A percentile compares a stretch with the other conserved stretches of the same genome.
phyloP scores from a whole-genome alignment of 805 yeast species.

The Saccharomycopsis fodiens region DNA sequence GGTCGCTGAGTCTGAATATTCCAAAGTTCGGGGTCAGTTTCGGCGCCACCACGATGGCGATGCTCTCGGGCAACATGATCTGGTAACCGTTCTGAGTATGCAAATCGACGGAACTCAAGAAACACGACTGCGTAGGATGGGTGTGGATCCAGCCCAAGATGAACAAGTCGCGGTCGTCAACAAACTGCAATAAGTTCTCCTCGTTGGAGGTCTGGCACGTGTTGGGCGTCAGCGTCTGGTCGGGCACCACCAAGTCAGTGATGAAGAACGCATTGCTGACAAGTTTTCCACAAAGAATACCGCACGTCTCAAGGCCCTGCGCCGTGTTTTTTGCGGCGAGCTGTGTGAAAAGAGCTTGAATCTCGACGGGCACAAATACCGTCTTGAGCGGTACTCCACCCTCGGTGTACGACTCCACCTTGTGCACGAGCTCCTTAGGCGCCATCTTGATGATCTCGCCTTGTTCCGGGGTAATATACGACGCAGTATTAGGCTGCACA shows the following conservation, averaged over 20 bases:
- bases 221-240: constrained; percentile 54
- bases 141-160: constrained; percentile 74
- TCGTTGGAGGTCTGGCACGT: constrained; percentile 58
- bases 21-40: constrained; percentile 41
- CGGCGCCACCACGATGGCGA: constrained; percentile 63
- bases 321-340: constrained; percentile 44
- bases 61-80: constrained; percentile 61
- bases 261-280: constrained; percentile 54
- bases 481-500: not conserved
- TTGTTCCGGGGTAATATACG: not conserved
- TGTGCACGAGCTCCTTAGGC: constrained; percentile 24
- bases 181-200: constrained; percentile 46
- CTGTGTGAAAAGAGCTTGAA: constrained; percentile 37
- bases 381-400: constrained; percentile 46
- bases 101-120: constrained; percentile 55
- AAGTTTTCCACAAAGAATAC: constrained; percentile 57
- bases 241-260: constrained; percentile 54
- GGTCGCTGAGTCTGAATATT: constrained; percentile 54
- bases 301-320: constrained; percentile 54
- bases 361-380: constrained; percentile 40
- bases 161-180: constrained; percentile 48
- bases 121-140: constrained; percentile 68
- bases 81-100: constrained; percentile 67
- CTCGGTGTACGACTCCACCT: constrained; percentile 39
- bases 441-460: not conserved